These are phyloP conservation scores for Botrytis deweyae DNA, from an alignment of 2,329 filamentous ascomycete species.

Conservation along the genomic window DNA sequence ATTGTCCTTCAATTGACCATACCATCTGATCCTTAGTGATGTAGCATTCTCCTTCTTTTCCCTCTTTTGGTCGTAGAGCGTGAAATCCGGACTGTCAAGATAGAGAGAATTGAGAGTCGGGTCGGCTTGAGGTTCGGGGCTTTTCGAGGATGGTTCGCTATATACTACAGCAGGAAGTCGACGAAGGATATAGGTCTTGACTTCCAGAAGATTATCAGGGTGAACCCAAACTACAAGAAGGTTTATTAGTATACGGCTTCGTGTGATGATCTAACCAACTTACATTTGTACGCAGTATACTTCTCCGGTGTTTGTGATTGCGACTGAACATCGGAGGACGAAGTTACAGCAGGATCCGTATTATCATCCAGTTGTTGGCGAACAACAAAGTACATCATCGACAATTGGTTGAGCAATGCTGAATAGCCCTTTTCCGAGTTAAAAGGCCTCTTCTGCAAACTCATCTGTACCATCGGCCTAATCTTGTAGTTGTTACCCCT, in stretches of 20 bases:
- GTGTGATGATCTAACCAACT: constrained; percentile 37
- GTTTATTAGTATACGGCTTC: constrained; percentile 37
- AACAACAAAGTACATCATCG: constrained; percentile 93
- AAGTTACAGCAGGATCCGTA: constrained; percentile 43
- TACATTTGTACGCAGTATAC: constrained; percentile 86
- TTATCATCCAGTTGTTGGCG: constrained; percentile 73
- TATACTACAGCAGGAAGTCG: constrained; percentile 90
- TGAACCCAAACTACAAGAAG: constrained; percentile 78
- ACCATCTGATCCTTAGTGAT: constrained; percentile 88
- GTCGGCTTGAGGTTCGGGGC: constrained; percentile 76
- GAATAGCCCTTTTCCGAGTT: constrained; percentile 90
- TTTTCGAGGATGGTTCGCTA: constrained; percentile 80
- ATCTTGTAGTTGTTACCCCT: constrained; percentile 84
- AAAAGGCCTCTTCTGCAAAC: constrained; percentile 84
- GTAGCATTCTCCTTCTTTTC: constrained; percentile 71
- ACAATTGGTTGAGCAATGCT: constrained; percentile 84
- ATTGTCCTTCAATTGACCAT: constrained; percentile 74
- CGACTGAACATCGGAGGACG: constrained; percentile 44
- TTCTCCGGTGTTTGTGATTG: constrained; percentile 65
- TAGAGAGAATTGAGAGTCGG: constrained; percentile 94
- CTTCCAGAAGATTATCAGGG: constrained; percentile 89
- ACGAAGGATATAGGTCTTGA: constrained; percentile 92
- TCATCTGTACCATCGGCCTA: constrained; percentile 86
- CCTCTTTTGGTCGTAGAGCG: constrained; percentile 83
- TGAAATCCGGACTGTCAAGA: constrained; percentile 85